phyloP scores from a whole-genome alignment of 768 basidiomycete genomes.

The Leccinum boreale region DNA sequence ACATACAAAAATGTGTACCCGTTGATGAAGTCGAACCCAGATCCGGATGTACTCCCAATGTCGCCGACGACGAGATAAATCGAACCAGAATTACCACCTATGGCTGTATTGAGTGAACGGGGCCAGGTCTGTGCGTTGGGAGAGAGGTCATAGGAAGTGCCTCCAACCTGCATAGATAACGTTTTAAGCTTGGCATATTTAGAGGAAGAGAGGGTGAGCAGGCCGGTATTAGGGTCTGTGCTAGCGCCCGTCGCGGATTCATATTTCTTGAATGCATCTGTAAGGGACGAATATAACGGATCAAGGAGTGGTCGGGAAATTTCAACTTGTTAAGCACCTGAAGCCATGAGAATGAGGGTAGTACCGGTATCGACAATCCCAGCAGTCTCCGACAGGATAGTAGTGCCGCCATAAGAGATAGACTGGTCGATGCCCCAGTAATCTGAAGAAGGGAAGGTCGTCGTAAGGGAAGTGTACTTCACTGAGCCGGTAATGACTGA shows the following conservation, averaged over 20 bases:
- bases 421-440: constrained; percentile 31
- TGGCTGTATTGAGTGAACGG: constrained; percentile 26
- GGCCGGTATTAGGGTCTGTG: constrained; percentile 26
- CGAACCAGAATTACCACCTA: constrained; percentile 24
- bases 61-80: constrained; percentile 32
- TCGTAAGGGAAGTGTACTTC: constrained; percentile 23
- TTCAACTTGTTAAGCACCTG: constrained; percentile 4
- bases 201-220: constrained; percentile 25
- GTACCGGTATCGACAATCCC: constrained; percentile 27
- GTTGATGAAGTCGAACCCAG: constrained; percentile 24
- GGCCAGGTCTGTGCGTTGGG: constrained; percentile 36
- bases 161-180: constrained; percentile 28
- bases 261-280: constrained; percentile 29
- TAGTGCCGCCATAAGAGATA: not conserved
- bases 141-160: constrained; percentile 15
- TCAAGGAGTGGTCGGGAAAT: not conserved
- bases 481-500: constrained; percentile 9
- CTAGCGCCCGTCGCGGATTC: constrained; percentile 25
- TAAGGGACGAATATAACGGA: constrained; percentile 8
- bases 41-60: constrained; percentile 11
- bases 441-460: constrained; percentile 21
- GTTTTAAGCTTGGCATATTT: constrained; percentile 26
- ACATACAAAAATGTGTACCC: constrained; percentile 18
- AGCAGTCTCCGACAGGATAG: constrained; percentile 5
- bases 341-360: constrained; percentile 27